Conservation (phyloP, 257 asterid species). For the Jaltomata sinuosa region DNA sequence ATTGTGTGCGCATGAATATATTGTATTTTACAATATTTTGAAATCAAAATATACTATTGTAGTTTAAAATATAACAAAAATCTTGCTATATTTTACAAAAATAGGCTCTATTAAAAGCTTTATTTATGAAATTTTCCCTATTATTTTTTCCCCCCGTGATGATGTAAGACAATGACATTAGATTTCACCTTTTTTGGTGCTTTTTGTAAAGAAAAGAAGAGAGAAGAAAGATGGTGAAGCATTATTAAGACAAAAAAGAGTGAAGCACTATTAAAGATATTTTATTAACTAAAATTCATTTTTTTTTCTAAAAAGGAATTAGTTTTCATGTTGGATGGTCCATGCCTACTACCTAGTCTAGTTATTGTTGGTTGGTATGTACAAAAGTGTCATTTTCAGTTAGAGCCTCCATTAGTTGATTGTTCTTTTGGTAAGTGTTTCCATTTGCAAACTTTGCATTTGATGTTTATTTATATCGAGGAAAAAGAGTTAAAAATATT, state of each 20-base stretch:
- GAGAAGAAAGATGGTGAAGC: background rate
- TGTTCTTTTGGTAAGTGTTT: background rate
- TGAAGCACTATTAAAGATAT: background rate
- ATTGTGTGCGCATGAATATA: too few relatives aligned
- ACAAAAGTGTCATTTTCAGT: background rate
- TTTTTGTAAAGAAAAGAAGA: background rate
- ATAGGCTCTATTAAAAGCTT: too few relatives aligned
- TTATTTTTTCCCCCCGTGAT: background rate
- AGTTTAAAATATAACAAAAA: too few relatives aligned
- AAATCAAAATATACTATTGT: too few relatives aligned
- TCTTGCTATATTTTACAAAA: too few relatives aligned
- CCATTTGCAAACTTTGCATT: background rate
- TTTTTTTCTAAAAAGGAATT: background rate
- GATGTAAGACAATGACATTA: conserved; percentile 29
- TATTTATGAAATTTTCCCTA: too few relatives aligned
- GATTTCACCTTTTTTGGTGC: conserved; percentile 14
- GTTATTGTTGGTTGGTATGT: background rate
- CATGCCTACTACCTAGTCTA: background rate
- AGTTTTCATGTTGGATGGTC: background rate
- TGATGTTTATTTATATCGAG: background rate
- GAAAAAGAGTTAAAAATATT: background rate
- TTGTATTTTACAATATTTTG: too few relatives aligned
- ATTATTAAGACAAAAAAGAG: background rate
- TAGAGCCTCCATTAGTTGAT: background rate
- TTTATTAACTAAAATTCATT: background rate